These are phyloP conservation scores for Symbiotaphrina buchneri DNA, from an alignment of 495 filamentous ascomycete species.

Conservation along the genomic window DNA sequence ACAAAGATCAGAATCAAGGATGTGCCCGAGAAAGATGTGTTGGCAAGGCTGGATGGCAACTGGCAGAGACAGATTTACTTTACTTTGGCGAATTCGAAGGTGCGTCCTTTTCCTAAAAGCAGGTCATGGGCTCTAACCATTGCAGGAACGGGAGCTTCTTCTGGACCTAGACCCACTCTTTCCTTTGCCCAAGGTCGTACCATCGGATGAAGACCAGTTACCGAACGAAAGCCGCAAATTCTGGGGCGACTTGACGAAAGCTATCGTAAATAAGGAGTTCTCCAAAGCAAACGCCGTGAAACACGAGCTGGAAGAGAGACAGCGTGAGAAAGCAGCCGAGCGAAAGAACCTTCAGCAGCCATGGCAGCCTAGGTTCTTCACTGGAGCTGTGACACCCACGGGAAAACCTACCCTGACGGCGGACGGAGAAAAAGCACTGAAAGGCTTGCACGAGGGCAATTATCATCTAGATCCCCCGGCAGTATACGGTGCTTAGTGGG, in stretches of 20 bases:
- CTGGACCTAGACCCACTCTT: slow-evolving; percentile 67
- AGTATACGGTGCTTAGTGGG: too few species aligned
- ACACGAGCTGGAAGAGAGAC: slow-evolving; percentile 75
- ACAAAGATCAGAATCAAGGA: slow-evolving; percentile 57
- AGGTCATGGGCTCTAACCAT: slow-evolving; percentile 3
- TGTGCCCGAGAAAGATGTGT: slow-evolving; percentile 59
- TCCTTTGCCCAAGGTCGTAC: slow-evolving; percentile 54
- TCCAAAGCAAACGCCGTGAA: slow-evolving; percentile 68
- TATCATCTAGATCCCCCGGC: slow-evolving; percentile 13
- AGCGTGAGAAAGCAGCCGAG: slow-evolving; percentile 65
- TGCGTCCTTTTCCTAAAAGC: slow-evolving; percentile 7
- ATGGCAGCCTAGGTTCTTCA: slow-evolving; percentile 87
- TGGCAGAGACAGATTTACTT: slow-evolving; percentile 61
- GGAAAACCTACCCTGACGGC: slow-evolving; percentile 64
- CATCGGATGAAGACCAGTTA: slow-evolving; percentile 53
- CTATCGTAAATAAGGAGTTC: slow-evolving; percentile 72
- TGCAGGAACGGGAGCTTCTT: slow-evolving; percentile 43
- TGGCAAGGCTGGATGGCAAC: slow-evolving; percentile 62
- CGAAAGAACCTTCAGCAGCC: slow-evolving; percentile 37
- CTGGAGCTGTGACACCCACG: slow-evolving; percentile 40
- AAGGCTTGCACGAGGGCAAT: slow-evolving; percentile 37
- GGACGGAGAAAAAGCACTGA: slow-evolving; percentile 48
- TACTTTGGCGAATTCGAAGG: slow-evolving; percentile 27
- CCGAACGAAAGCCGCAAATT: slow-evolving; percentile 78
- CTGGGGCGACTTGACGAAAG: slow-evolving; percentile 69